Evolutionary conservation across 176 grass and related monocot species (phyloP), one percentile per base, ranked within the genome.

Genomic region (Oryza meridionalis): DNA sequence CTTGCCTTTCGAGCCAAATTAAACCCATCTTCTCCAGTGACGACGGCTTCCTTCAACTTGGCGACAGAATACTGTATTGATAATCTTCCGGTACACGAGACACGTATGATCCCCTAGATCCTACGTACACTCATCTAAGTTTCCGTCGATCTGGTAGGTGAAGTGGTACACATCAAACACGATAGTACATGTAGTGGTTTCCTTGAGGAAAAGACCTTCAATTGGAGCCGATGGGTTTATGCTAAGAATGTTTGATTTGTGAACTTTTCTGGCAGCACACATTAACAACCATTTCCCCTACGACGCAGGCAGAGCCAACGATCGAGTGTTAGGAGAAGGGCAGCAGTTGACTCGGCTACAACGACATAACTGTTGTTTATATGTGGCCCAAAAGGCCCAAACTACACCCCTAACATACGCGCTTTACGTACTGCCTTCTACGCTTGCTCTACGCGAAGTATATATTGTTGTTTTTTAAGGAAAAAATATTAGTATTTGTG

Each of bases 1-100:
- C 82, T 85, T 84, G 87, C 37, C 82, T 80, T 79, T 42, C 21
- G 69, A 89, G 81, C 14, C n/a, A 73, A 78, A 59, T 29, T 44
- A 11, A 45, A 58, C 17, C 35, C 33, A 0, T 58, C n/a, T 44
- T 67, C 29, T 31, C 32, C 2, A 33, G 26, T 43, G 10, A 38
- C 6, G 51, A 46, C 45, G 46, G 17, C 44, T 84, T 61, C 58
- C 1, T 79, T 61, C 44, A 0, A 74, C 61, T 7, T 49, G 5
- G 76, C 25, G 69, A 67, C 69, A 29, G 53, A 9, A 62, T 29
- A 49, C 9, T 32, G 10, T 51, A 70, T 75, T 49, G 69, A 80
- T 21, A 22, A 76, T 69, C 58, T 22, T 62, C 73, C 46, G 16
- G 77, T 38, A 35, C 75, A 84, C 14, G 37, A 77, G 27, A 32